Percentiles rank a stretch among this genome's conserved stretches.
Conservation (phyloP, 2,329 filamentous ascomycete species). For the Alternaria arborescens region DNA sequence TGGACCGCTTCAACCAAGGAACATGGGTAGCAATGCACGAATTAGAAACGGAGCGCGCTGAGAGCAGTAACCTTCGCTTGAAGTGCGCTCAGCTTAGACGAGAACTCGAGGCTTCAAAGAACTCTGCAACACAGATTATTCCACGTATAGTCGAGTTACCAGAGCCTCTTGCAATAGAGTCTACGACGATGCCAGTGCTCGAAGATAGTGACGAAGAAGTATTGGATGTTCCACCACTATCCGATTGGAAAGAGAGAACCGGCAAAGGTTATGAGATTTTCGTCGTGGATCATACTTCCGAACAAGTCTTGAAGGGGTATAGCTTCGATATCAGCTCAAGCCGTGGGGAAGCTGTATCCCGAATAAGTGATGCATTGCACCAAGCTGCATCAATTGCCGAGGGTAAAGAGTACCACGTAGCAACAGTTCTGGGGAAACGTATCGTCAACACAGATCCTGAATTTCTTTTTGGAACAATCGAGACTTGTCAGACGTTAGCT, state of each 20-base stretch:
- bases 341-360: background rate
- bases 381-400: background rate
- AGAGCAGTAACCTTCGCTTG: background rate
- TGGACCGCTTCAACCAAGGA: background rate
- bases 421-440: background rate
- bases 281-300: background rate
- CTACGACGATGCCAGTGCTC: background rate
- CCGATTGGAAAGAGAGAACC: background rate
- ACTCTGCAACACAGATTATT: background rate
- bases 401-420: background rate
- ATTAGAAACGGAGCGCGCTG: too few relatives aligned
- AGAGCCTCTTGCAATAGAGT: slow-evolving; percentile 1
- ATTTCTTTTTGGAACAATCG: background rate
- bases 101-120: background rate
- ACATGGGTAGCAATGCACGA: too few relatives aligned
- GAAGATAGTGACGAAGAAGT: background rate
- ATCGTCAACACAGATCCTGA: background rate
- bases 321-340: background rate
- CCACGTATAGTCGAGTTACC: background rate
- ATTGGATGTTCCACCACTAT: background rate
- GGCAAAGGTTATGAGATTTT: background rate
- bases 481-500: background rate
- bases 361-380: background rate
- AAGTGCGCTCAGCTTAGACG: background rate
- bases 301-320: background rate